Percentiles rank a stretch among this genome's conserved stretches.
Conservation (phyloP, 805 yeast genomes). For the Saccharomycopsis amapae region DNA sequence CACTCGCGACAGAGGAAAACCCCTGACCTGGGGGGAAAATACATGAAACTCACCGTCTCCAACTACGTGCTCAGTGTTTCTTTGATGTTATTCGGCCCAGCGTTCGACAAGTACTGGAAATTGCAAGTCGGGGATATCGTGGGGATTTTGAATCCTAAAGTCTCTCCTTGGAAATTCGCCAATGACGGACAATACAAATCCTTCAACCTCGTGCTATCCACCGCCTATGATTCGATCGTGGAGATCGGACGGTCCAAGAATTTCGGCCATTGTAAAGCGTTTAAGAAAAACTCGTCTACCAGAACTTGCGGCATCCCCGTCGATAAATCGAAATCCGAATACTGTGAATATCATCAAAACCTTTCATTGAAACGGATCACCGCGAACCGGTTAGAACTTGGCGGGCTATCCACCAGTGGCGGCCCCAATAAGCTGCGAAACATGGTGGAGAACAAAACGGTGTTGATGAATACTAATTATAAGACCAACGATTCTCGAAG, state of each 20-base stretch:
- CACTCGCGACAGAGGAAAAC: not conserved
- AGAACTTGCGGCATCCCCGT: conserved; percentile 54
- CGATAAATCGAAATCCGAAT: conserved; percentile 42
- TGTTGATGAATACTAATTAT: conserved; percentile 18
- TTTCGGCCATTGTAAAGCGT: conserved; percentile 56
- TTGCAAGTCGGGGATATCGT: conserved; percentile 67
- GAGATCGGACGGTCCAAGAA: conserved; percentile 70
- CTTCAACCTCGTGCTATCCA: conserved; percentile 51
- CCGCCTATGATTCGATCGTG: conserved; percentile 44
- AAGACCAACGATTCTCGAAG: conserved; percentile 14
- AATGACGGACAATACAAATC: conserved; percentile 25
- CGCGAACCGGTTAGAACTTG: conserved; percentile 71
- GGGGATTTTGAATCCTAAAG: conserved; percentile 66
- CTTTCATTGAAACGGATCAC: conserved; percentile 42
- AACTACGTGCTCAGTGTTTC: conserved; percentile 57
- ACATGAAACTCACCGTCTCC: conserved; percentile 54
- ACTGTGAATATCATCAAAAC: conserved; percentile 72
- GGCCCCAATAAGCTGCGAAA: conserved; percentile 31
- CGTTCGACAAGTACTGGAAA: conserved; percentile 68
- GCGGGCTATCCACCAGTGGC: conserved; percentile 48
- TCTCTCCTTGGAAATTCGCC: conserved; percentile 36
- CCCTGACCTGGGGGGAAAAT: conserved; percentile 34
- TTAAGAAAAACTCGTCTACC: conserved; percentile 39
- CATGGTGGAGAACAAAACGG: conserved; percentile 1
- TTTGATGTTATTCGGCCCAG: conserved; percentile 56